Evolutionary conservation across 129 eudicot species (phyloP).

Genomic region (Artemisia argyi): DNA sequence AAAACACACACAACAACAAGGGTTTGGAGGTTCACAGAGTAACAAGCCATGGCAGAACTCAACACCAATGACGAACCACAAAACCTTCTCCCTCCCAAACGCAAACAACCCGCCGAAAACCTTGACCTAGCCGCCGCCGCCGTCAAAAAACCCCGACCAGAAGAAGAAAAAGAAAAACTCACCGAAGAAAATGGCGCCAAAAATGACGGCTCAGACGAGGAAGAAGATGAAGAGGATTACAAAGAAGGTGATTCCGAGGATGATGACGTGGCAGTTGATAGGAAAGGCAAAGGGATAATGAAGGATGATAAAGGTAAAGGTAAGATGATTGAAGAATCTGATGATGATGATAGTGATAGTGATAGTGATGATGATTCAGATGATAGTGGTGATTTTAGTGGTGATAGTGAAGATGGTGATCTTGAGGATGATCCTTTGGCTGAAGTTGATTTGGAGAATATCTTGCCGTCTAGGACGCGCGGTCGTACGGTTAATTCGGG

Average conservation of each 20-base stretch:
- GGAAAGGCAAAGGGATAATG: constrained; percentile 68
- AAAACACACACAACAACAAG: neutral
- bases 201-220: constrained; percentile 33
- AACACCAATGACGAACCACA: constrained; percentile 43
- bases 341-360: constrained; percentile 28
- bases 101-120: constrained; percentile 27
- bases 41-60: constrained; percentile 47
- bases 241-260: constrained; percentile 29
- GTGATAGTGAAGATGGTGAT: constrained; percentile 75
- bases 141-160: constrained; percentile 47
- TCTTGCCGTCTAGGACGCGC: constrained; percentile 93
- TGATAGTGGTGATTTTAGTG: constrained; percentile 39
- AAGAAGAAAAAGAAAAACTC: neutral
- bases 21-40: constrained; percentile 11
- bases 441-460: constrained; percentile 93
- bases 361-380: constrained; percentile 40
- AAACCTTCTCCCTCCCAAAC: constrained; percentile 44
- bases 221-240: constrained; percentile 34
- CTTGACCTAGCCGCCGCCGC: constrained; percentile 12
- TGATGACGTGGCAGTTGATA: constrained; percentile 40
- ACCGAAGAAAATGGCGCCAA: constrained; percentile 11
- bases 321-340: constrained; percentile 71
- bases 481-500: constrained; percentile 51
- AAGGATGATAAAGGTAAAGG: constrained; percentile 78
- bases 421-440: constrained; percentile 88